A percentile compares a stretch with the other conserved stretches of the same genome.
Evolutionary conservation across 768 basidiomycete species (phyloP).

Genomic region (Mycena alexandri): DNA sequence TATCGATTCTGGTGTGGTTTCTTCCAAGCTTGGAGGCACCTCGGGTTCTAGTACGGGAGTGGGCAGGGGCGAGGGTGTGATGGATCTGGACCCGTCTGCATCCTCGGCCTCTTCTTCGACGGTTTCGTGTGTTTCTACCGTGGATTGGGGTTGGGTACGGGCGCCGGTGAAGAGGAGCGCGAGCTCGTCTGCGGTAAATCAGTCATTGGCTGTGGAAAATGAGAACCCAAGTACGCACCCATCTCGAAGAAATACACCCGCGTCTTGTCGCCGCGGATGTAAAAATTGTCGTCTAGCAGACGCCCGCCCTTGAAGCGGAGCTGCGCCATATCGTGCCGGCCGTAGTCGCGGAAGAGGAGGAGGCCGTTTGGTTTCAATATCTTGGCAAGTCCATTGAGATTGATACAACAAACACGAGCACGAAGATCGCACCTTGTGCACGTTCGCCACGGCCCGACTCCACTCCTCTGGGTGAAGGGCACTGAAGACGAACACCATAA

Average conservation of each 20-base stretch:
- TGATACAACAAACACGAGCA: background rate
- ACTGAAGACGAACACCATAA: slow-evolving; percentile 95
- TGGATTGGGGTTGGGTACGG: slow-evolving; percentile 51
- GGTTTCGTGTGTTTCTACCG: slow-evolving; percentile 50
- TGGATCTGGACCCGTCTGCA: slow-evolving; percentile 5
- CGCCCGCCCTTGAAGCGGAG: slow-evolving; percentile 91
- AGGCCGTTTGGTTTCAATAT: slow-evolving; percentile 92
- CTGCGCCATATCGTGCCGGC: slow-evolving; percentile 94
- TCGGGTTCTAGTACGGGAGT: background rate
- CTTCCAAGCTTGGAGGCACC: background rate
- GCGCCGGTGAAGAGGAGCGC: slow-evolving; percentile 83
- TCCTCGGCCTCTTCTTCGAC: slow-evolving; percentile 50
- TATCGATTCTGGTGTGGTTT: background rate
- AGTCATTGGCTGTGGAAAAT: background rate
- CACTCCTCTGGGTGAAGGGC: slow-evolving; percentile 96
- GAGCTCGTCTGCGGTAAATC: slow-evolving; percentile 72
- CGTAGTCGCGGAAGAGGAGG: slow-evolving; percentile 93
- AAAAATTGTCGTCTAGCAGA: slow-evolving; percentile 93
- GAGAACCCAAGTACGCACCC: slow-evolving; percentile 57
- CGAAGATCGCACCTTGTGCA: slow-evolving; percentile 68
- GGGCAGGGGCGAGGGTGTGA: slow-evolving; percentile 14
- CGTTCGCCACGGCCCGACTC: slow-evolving; percentile 83
- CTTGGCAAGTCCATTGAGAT: slow-evolving; percentile 50
- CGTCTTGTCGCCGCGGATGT: slow-evolving; percentile 96
- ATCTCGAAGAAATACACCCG: slow-evolving; percentile 97